Evolutionary conservation across 2,329 filamentous ascomycete species (phyloP).

Genomic region (Aspergillus sp.): DNA sequence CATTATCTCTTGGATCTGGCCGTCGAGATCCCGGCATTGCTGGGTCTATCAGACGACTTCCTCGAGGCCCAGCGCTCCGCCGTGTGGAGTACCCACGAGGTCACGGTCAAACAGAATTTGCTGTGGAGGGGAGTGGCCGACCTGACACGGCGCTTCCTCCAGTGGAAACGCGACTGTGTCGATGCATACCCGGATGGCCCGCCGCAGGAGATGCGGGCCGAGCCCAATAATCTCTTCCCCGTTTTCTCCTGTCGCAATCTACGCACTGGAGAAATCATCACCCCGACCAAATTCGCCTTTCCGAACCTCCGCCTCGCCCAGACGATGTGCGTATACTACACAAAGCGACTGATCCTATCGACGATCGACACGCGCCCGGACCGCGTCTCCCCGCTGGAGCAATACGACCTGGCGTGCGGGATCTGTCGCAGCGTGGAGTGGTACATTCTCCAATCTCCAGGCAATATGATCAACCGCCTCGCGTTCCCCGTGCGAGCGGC

Average conservation of each 20-base stretch:
- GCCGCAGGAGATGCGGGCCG: constrained; percentile 17
- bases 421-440: constrained; percentile 28
- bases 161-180: constrained; percentile 24
- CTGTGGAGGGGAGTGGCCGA: constrained; percentile 28
- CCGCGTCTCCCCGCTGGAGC: constrained; percentile 19
- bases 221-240: constrained; percentile 20
- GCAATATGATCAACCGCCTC: constrained; percentile 33
- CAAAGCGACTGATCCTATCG: constrained; percentile 24
- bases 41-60: constrained; percentile 24
- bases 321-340: constrained; percentile 28
- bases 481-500: constrained; percentile 29
- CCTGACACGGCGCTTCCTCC: constrained; percentile 19
- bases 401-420: constrained; percentile 26
- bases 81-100: constrained; percentile 21
- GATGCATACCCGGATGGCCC: constrained; percentile 23
- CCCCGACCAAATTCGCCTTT: constrained; percentile 23
- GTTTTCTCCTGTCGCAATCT: constrained; percentile 25
- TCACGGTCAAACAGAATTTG: constrained; percentile 21
- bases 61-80: constrained; percentile 13
- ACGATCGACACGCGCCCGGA: constrained; percentile 23
- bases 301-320: constrained; percentile 28
- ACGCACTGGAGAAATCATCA: constrained; percentile 22
- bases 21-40: constrained; percentile 23
- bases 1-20: constrained; percentile 29
- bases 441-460: constrained; percentile 26